Conservation (phyloP, 2,329 filamentous ascomycete species). For the Cladosporium phlei region DNA sequence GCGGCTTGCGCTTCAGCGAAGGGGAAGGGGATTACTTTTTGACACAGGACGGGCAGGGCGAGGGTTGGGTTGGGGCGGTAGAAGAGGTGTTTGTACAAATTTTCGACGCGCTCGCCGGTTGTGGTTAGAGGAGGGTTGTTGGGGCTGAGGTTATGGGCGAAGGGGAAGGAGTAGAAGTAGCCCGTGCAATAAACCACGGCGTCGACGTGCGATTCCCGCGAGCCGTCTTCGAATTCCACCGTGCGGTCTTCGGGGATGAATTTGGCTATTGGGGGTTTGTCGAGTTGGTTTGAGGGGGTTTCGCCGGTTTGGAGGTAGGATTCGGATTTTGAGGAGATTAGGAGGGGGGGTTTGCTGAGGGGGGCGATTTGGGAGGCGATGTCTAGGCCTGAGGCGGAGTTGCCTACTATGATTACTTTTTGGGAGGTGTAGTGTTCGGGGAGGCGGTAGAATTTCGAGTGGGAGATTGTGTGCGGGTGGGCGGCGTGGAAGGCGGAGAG, state of each 20-base stretch:
- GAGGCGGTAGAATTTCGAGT: constrained; percentile 72
- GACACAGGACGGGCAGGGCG: constrained; percentile 68
- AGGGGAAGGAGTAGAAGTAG: constrained; percentile 81
- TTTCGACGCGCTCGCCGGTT: constrained; percentile 64
- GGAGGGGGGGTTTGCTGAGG: constrained; percentile 55
- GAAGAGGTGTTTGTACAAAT: constrained; percentile 76
- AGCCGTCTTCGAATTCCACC: constrained; percentile 63
- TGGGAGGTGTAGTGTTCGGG: constrained; percentile 58
- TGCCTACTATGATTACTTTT: constrained; percentile 80
- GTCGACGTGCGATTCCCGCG: constrained; percentile 64
- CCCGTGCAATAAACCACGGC: constrained; percentile 82
- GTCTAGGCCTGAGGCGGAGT: constrained; percentile 77
- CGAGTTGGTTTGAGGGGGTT: constrained; percentile 53
- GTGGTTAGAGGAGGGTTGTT: constrained; percentile 56
- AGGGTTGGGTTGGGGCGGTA: constrained; percentile 71
- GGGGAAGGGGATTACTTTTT: constrained; percentile 85
- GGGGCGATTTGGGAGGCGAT: constrained; percentile 70
- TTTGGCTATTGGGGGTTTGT: constrained; percentile 49
- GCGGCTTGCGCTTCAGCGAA: constrained; percentile 74
- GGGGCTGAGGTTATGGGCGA: constrained; percentile 50
- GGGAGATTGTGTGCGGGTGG: constrained; percentile 38
- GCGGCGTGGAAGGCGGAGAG: constrained; percentile 38
- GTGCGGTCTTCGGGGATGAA: constrained; percentile 55
- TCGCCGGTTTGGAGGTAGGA: constrained; percentile 39
- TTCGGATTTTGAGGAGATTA: constrained; percentile 58